A percentile compares a stretch with the other conserved stretches of the same genome.
phyloP scores from a whole-genome alignment of 805 yeast genomes.

The Kuraishia capsulata region DNA sequence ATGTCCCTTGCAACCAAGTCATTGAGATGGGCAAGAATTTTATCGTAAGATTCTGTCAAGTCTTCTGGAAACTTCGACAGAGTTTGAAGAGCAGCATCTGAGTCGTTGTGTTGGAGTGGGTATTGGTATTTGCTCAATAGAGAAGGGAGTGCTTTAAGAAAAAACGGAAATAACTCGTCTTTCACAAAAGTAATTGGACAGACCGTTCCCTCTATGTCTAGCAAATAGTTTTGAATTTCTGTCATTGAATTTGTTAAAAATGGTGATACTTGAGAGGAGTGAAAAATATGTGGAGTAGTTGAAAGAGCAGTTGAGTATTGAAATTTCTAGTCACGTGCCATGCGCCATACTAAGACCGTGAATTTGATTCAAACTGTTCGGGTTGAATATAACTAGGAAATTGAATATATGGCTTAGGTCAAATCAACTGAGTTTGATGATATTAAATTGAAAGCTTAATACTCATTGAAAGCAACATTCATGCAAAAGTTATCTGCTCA shows the following conservation, averaged over 20 bases:
- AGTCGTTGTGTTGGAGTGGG: conserved; percentile 21
- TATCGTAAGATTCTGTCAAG: conserved; percentile 14
- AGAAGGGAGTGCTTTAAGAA: conserved; percentile 39
- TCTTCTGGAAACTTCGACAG: conserved; percentile 38
- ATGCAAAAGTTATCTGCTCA: too few species aligned
- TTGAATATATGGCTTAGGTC: too few species aligned
- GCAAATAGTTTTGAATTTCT: conserved; percentile 31
- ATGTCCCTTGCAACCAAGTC: conserved; percentile 55
- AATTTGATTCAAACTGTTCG: too few species aligned
- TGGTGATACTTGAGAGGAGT: too few species aligned
- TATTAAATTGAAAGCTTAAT: too few species aligned
- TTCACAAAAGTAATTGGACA: conserved; percentile 89
- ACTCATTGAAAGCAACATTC: too few species aligned
- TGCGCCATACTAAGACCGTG: too few species aligned
- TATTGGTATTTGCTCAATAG: conserved; percentile 21
- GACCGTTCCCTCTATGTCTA: conserved; percentile 89
- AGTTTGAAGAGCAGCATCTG: conserved; percentile 14
- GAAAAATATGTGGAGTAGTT: not conserved
- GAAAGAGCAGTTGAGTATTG: not conserved
- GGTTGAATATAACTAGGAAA: too few species aligned
- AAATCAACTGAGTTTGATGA: too few species aligned
- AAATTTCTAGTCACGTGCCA: too few species aligned
- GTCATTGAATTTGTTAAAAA: too few species aligned
- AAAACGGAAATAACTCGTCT: conserved; percentile 70
- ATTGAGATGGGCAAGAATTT: conserved; percentile 38